Percentiles rank a stretch among this genome's conserved stretches.
These are phyloP conservation scores for Coniochaeta sp. DNA, from an alignment of 2,329 filamentous ascomycete genomes.

Conservation along the genomic window DNA sequence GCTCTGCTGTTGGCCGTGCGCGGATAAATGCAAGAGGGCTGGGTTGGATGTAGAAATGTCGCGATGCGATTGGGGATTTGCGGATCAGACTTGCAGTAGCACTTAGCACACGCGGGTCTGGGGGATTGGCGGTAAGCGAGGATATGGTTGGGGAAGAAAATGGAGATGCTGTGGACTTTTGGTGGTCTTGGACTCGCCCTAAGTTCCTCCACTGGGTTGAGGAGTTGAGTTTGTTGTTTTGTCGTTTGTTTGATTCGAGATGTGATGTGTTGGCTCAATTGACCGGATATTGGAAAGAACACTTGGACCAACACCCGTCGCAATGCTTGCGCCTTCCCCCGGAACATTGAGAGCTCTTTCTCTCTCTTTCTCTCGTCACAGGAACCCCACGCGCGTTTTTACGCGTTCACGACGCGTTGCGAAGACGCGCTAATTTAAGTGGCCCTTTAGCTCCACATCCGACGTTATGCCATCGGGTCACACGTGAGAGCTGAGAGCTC, in stretches of 20 bases:
- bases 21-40: neutral
- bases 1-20: slow-evolving; percentile 3
- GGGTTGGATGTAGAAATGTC: neutral
- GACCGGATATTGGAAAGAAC: neutral
- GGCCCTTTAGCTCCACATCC: neutral
- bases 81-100: slow-evolving; percentile 1
- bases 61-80: slow-evolving; percentile 2
- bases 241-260: neutral
- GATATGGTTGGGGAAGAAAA: neutral
- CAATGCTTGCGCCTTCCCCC: neutral
- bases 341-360: neutral
- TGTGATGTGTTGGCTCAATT: neutral
- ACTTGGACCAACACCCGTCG: neutral
- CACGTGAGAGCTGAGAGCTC: no score
- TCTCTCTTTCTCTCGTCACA: neutral
- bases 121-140: slow-evolving; percentile 1
- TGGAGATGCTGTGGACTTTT: neutral
- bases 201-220: neutral
- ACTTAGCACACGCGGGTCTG: neutral
- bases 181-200: neutral
- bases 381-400: neutral
- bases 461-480: no score
- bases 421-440: slow-evolving; percentile 1
- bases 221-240: no score
- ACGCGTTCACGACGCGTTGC: neutral